These are phyloP conservation scores for Didymella pinodella DNA, from an alignment of 2,329 filamentous ascomycete species.

Conservation along the genomic window DNA sequence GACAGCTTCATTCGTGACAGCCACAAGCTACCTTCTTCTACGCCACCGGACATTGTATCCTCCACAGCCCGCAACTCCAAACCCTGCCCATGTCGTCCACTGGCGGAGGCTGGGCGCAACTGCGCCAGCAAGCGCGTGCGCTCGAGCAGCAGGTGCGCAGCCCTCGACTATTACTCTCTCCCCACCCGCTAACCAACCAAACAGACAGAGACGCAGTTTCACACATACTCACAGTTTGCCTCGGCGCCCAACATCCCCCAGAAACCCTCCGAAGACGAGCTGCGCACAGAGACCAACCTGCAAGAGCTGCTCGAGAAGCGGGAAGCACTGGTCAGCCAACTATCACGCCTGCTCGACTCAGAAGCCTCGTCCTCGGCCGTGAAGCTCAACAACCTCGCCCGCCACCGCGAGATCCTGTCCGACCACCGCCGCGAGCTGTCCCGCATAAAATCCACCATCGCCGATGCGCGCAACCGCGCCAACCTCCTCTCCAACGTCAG, in stretches of 20 bases:
- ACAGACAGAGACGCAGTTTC: conserved; percentile 84
- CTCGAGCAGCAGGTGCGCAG: conserved; percentile 82
- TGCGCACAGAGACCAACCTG: conserved; percentile 78
- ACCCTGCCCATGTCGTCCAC: conserved; percentile 50
- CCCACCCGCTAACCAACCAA: conserved; percentile 33
- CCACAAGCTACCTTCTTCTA: too few relatives aligned
- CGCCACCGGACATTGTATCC: background rate
- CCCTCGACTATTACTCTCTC: conserved; percentile 15
- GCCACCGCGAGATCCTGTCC: conserved; percentile 87
- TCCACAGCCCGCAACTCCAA: background rate
- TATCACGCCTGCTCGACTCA: conserved; percentile 89
- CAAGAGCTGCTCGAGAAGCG: conserved; percentile 88
- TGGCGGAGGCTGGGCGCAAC: conserved; percentile 79
- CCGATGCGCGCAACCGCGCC: conserved; percentile 81
- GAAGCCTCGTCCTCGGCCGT: conserved; percentile 90
- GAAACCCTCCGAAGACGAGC: conserved; percentile 86
- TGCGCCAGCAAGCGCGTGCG: conserved; percentile 88
- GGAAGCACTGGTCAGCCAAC: conserved; percentile 80
- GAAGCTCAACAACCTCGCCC: conserved; percentile 95
- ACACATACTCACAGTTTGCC: conserved; percentile 90
- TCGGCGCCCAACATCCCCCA: conserved; percentile 78
- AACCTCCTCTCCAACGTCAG: conserved; percentile 92
- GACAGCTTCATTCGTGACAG: background rate
- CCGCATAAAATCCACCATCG: conserved; percentile 75
- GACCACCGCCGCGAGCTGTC: conserved; percentile 85